These are phyloP conservation scores for Blastobotrys persicus DNA, from an alignment of 1,139 yeast species.

Conservation along the genomic window DNA sequence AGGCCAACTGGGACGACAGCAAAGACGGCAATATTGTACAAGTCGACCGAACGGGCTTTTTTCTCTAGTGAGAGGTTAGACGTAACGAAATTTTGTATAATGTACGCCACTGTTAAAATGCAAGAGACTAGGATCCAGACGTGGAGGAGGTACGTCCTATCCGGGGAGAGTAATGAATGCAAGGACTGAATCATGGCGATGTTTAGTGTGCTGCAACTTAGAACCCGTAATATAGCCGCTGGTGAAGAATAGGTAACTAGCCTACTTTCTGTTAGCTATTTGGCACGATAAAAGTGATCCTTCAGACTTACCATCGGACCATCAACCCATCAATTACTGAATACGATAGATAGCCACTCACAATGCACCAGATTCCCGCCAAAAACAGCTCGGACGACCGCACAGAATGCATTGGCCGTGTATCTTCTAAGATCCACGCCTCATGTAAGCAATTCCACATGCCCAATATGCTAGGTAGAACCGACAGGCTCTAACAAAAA, in stretches of 20 bases:
- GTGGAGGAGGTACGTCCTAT: conserved; percentile 66
- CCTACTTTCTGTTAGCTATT: no score
- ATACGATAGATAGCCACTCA: conserved; percentile 79
- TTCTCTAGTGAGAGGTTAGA: conserved; percentile 67
- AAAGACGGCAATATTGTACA: conserved; percentile 86
- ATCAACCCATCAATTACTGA: conserved; percentile 85
- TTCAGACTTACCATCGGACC: conserved; percentile 62
- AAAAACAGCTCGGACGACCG: conserved; percentile 41
- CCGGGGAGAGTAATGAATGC: conserved; percentile 48
- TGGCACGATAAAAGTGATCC: no score
- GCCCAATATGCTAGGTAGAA: conserved; percentile 61
- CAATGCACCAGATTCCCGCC: conserved; percentile 54
- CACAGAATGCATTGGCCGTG: conserved; percentile 35
- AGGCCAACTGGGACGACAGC: conserved; percentile 97
- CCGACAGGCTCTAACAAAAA: conserved; percentile 47
- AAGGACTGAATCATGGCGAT: conserved; percentile 69
- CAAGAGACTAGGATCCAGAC: conserved; percentile 91
- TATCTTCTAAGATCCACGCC: conserved; percentile 36
- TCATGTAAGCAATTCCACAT: conserved; percentile 54
- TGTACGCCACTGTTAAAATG: conserved; percentile 76
- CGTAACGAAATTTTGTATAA: conserved; percentile 84
- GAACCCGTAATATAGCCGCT: conserved; percentile 83
- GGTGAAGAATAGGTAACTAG: conserved; percentile 83
- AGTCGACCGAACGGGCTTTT: conserved; percentile 46
- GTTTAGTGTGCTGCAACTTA: conserved; percentile 74